phyloP scores from a whole-genome alignment of 1,284 basidiomycete genomes.

The Boletus semigastroideus region DNA sequence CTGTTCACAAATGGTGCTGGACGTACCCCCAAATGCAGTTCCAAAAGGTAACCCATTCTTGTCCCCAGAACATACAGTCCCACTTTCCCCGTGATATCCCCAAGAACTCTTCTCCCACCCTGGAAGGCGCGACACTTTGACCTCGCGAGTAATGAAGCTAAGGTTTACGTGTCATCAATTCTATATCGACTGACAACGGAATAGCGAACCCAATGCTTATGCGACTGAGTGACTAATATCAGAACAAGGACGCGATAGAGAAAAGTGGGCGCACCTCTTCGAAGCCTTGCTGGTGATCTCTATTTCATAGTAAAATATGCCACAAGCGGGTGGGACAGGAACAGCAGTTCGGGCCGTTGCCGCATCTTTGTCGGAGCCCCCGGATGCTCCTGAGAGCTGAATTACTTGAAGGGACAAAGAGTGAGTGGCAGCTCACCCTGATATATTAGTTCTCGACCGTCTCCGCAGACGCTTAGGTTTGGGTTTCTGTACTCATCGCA shows the following conservation, averaged over 20 bases:
- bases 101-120: slow-evolving; percentile 91
- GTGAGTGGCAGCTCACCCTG: slow-evolving; percentile 42
- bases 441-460: slow-evolving; percentile 72
- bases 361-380: slow-evolving; percentile 73
- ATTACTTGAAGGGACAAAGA: slow-evolving; percentile 4
- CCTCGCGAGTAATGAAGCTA: slow-evolving; percentile 52
- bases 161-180: slow-evolving; percentile 9
- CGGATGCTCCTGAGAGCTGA: slow-evolving; percentile 44
- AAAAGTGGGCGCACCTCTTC: slow-evolving; percentile 58
- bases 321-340: slow-evolving; percentile 78
- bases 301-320: slow-evolving; percentile 90
- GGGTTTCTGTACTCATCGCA: slow-evolving; percentile 63
- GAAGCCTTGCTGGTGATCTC: slow-evolving; percentile 70
- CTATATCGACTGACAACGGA: slow-evolving; percentile 1
- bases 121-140: slow-evolving; percentile 73
- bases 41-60: slow-evolving; percentile 75
- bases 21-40: slow-evolving; percentile 68
- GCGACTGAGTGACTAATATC: slow-evolving; percentile 46
- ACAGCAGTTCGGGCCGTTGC: slow-evolving; percentile 74
- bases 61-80: slow-evolving; percentile 73
- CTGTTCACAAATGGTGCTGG: neutral
- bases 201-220: slow-evolving; percentile 73
- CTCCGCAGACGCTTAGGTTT: slow-evolving; percentile 58
- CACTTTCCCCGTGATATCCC: slow-evolving; percentile 95
- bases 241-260: slow-evolving; percentile 8